phyloP scores from a whole-genome alignment of 345 rosid genomes.

The Eutrema japonicum region DNA sequence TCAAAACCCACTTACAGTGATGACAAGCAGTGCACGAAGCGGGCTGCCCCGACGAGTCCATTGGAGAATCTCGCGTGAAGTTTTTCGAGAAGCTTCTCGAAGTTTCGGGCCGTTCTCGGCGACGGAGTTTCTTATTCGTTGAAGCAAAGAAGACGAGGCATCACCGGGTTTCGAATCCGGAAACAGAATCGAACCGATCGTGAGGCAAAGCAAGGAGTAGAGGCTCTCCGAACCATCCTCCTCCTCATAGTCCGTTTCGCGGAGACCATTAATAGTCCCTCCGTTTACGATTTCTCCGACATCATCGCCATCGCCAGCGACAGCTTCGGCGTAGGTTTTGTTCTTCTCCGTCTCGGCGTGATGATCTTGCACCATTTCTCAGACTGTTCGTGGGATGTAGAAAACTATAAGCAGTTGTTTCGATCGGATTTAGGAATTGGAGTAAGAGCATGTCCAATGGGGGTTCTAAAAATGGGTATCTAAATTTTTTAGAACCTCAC shows the following conservation, averaged over 20 bases:
- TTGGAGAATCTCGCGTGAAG: slow-evolving; percentile 51
- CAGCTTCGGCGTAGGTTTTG: slow-evolving; percentile 17
- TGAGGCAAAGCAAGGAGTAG: slow-evolving; percentile 52
- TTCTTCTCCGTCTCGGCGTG: slow-evolving; percentile 24
- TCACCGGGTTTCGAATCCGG: slow-evolving; percentile 46
- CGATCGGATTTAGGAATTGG: slow-evolving; percentile 22
- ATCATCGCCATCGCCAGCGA: slow-evolving; percentile 27
- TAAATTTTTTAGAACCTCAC: too few species aligned
- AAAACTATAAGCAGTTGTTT: slow-evolving; percentile 11
- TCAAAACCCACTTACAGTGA: slow-evolving; percentile 59
- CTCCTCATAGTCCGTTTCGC: not conserved
- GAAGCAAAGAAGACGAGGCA: slow-evolving; percentile 51
- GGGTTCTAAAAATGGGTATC: too few species aligned
- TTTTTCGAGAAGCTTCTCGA: slow-evolving; percentile 57
- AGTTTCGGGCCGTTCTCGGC: slow-evolving; percentile 58
- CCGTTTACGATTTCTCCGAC: slow-evolving; percentile 38
- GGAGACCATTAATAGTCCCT: slow-evolving; percentile 10
- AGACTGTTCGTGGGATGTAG: not conserved
- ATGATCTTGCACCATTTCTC: slow-evolving; percentile 35
- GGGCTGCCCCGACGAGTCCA: slow-evolving; percentile 86
- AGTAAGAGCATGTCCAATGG: too few species aligned
- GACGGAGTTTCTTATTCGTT: slow-evolving; percentile 56
- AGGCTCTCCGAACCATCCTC: slow-evolving; percentile 46
- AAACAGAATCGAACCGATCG: slow-evolving; percentile 52
- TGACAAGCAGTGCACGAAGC: slow-evolving; percentile 82